Base-by-base conservation (phyloP, 495 filamentous ascomycete genomes). In the Hyaloscypha variabilis region DNA sequence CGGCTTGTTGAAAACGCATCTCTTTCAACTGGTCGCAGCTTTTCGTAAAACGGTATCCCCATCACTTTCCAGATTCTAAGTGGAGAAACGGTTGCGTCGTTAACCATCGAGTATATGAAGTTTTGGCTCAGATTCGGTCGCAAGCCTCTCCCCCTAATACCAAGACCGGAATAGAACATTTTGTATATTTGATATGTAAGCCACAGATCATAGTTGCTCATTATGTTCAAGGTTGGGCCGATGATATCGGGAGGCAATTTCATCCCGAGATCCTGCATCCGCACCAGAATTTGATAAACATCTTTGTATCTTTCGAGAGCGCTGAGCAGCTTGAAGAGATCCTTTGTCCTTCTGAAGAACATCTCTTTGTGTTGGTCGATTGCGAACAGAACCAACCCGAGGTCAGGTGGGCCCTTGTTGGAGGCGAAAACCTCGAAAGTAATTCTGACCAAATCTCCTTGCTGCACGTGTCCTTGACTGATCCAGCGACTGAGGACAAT, bases 381-480 rank as follows among this genome's bases (percentile, higher is more conserved):
- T 14, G 71, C 73, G 50, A 69, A 49, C 23, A 74, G 65, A 23
- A 80, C 58, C 21, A 67, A 69, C 0, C 70, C 71, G 3, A 78
- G 57, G 13, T 36, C 60, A 19, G 13, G 21, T 1, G 46, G 23
- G 25, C 52, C 57, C 29, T 26, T n/a, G 31, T 28, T 13, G n/a
- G 6, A 17, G 3, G 55, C 5, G 11, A 28, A 21, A 21, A 39
- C 28, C 26, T 68, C 56, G 8, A 64, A 67, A 14, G 58, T 54
- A 34, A 56, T 55, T 19, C 50, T 61, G 34, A 62, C 34, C 23
- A 42, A 17, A 24, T n/a, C 17, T 21, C 55, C 14, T 28, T 68
- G 34, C 42, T 24, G 19, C 4, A 68, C 8, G 51, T 60, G 36
- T 0, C 59, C 60, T 60, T 62, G 67, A 36, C 59, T 66, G 6